A percentile compares a stretch with the other conserved stretches of the same genome.
phyloP scores from a whole-genome alignment of 257 asterid species.

The Solanum virginianum region DNA sequence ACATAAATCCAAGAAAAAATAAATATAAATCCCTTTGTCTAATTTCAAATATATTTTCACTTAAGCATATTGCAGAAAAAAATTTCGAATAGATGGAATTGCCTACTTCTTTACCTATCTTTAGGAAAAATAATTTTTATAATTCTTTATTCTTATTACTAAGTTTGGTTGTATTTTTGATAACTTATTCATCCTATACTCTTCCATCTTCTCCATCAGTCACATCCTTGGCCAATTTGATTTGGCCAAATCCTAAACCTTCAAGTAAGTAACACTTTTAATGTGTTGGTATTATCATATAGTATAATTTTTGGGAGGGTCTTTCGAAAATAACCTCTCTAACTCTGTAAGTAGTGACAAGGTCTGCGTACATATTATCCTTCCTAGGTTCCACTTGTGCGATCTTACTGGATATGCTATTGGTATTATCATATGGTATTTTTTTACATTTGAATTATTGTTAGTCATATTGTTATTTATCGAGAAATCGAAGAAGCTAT shows the following conservation, averaged over 20 bases:
- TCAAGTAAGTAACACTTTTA: slow-evolving; percentile 2
- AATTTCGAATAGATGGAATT: neutral
- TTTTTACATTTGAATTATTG: too few relatives aligned
- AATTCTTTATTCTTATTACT: slow-evolving; percentile 25
- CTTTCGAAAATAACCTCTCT: too few relatives aligned
- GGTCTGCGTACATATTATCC: too few relatives aligned
- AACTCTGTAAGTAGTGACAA: too few relatives aligned
- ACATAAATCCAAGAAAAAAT: neutral
- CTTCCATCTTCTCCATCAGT: slow-evolving; percentile 33
- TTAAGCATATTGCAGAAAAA: neutral
- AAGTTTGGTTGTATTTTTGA: slow-evolving; percentile 40
- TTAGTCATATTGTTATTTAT: neutral
- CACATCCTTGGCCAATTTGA: slow-evolving; percentile 26
- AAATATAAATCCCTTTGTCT: neutral
- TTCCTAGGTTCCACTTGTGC: too few relatives aligned
- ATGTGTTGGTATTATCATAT: neutral
- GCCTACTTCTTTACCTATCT: slow-evolving; percentile 15
- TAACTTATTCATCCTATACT: neutral
- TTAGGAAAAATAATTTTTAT: slow-evolving; percentile 33
- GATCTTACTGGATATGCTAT: too few relatives aligned
- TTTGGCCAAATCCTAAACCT: neutral
- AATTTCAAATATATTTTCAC: neutral
- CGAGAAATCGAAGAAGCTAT: neutral
- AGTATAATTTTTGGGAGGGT: too few relatives aligned
- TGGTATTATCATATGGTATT: too few relatives aligned